Conservation (phyloP, 371 early-diverging fungal species). For the Mucor plumbeus region DNA sequence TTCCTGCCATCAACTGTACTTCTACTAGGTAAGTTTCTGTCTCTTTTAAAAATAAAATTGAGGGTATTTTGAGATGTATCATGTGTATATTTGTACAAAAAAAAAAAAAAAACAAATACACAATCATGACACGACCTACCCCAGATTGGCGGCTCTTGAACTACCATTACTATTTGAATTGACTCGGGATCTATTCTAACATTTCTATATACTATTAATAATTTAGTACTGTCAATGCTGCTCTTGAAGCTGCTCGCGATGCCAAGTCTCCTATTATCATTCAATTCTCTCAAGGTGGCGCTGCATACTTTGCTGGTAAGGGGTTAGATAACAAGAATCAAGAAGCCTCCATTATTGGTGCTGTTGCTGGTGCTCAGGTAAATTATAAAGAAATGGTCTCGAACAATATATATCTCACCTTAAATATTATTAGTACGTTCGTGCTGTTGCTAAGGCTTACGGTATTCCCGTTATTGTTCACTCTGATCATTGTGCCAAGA, state of each 20-base stretch:
- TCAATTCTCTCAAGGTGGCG: conserved; percentile 92
- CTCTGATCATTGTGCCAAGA: conserved; percentile 95
- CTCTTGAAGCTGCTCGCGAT: conserved; percentile 91
- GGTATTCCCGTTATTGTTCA: conserved; percentile 89
- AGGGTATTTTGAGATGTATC: not conserved
- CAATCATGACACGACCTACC: not conserved
- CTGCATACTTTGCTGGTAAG: conserved; percentile 90
- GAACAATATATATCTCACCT: not conserved
- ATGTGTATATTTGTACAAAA: not conserved
- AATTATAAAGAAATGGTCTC: not conserved
- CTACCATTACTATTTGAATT: not conserved
- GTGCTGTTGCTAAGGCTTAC: conserved; percentile 85
- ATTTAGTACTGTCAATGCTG: conserved; percentile 82
- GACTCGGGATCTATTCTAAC: conserved; percentile 2
- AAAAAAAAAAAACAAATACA: not conserved
- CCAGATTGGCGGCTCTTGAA: conserved; percentile 11
- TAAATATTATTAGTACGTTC: conserved; percentile 60
- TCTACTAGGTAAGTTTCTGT: conserved; percentile 77
- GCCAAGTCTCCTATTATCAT: conserved; percentile 89
- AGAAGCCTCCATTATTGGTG: conserved; percentile 85
- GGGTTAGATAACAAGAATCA: conserved; percentile 87
- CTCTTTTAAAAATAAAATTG: too few relatives aligned
- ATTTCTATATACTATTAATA: not conserved
- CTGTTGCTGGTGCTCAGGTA: conserved; percentile 86
- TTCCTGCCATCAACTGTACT: conserved; percentile 94